phyloP scores from a whole-genome alignment of 1,139 yeast genomes.

The Suhomyces kunorum region DNA sequence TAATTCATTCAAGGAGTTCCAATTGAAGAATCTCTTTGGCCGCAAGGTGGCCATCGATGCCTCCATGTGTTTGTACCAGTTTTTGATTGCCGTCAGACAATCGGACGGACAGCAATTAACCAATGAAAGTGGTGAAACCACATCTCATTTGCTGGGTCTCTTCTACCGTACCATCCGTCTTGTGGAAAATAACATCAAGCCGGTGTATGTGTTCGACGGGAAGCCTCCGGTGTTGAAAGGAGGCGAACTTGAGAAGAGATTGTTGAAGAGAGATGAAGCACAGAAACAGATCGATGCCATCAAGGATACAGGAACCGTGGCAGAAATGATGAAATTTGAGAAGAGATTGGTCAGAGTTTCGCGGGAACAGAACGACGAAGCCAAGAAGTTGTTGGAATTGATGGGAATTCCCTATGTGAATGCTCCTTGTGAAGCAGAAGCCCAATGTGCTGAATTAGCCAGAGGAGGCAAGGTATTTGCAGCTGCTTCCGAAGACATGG shows the following conservation, averaged over 20 bases:
- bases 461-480: conserved; percentile 88
- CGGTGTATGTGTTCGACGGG: conserved; percentile 95
- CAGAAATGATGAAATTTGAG: conserved; percentile 74
- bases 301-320: conserved; percentile 79
- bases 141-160: conserved; percentile 94
- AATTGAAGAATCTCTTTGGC: conserved; percentile 85
- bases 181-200: conserved; percentile 90
- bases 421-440: conserved; percentile 99
- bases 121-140: conserved; percentile 87
- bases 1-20: conserved; percentile 70
- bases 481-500: conserved; percentile 99
- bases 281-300: conserved; percentile 67
- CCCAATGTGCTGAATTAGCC: conserved; percentile 95
- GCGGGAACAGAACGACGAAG: conserved; percentile 90
- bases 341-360: conserved; percentile 88
- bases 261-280: conserved; percentile 81
- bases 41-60: conserved; percentile 91
- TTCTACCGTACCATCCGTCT: conserved; percentile 88
- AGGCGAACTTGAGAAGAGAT: conserved; percentile 87
- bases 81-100: conserved; percentile 92
- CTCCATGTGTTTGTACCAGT: conserved; percentile 93
- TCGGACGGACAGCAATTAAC: conserved; percentile 95
- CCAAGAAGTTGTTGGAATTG: conserved; percentile 68
- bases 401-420: conserved; percentile 95
- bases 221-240: conserved; percentile 91